Base-by-base conservation (phyloP, 2,329 filamentous ascomycete genomes). In the Teratosphaeria pseudoeucalypti region DNA sequence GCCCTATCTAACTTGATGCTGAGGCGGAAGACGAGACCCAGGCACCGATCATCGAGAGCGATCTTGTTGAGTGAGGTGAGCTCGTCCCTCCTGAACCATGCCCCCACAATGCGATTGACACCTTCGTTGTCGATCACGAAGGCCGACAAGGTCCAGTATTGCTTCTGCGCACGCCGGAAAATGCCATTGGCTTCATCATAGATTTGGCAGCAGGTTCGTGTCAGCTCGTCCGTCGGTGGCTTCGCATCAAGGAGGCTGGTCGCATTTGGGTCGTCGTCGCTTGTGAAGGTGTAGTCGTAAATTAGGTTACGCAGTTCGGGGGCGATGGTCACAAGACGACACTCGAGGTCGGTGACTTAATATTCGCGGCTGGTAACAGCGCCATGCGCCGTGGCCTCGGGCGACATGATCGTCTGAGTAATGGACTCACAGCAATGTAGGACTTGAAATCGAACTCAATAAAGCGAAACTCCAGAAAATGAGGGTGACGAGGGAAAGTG, bases 131-230 rank as follows among this genome's bases (percentile, higher is more conserved):
- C 19, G 26, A 55, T 55, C 5, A 14, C 19, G 37, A 54, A 59
- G 27, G 6, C 43, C 19, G 34, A 39, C 19, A 11, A 55, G 6
- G n/a, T 14, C 57, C 58, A 60, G 58, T 57, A 60, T 26, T 60
- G 19, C 27, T n/a, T 47, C 14, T 57, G 53, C 16, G 37, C 54
- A 2, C 11, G 16, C 32, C 26, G 26, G 32, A 54, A 57, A 43
- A 57, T 11, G 1, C 34, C 32, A 14, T 47, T 52, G 3, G 58
- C 58, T 26, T 60, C 58, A 16, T 26, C 23, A 16, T 57, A 14
- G n/a, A 58, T 43, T 23, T 54, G 53, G 2, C 23, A 27, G 54
- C 59, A 61, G 14, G 37, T 43, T 14, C 37, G 10, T 16, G 37
- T n/a, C 37, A 43, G 37, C 16, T 14, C 37, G 16, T 43, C 11